Base-by-base conservation (phyloP, 108 stramenopile genomes). In the Aurantiochytrium sp. region DNA sequence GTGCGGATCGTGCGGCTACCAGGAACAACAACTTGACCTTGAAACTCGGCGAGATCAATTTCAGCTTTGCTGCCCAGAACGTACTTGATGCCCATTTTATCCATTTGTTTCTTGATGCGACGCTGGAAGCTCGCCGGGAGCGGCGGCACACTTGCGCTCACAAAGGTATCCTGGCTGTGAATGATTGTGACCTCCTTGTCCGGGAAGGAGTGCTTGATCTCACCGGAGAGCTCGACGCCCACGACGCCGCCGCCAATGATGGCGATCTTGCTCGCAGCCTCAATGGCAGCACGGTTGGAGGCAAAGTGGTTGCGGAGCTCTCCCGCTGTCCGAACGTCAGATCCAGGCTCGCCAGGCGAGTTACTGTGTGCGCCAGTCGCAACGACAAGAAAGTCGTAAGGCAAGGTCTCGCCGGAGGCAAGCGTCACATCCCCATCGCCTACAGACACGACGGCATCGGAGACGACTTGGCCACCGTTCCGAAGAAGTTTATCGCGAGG, bases 201-300 rank as follows among this genome's bases (percentile, higher is more conserved):
- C 10, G 92, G 92, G 35, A 88, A 43, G 14, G 60, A 64, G 44
- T 87, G 89, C 87, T 35, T 88, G 87, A 92, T 92, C 49, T 92
- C 92, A 4, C 91, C 91, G 14, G 91, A 89, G 16, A 88, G 55
- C 88, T 92, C 92, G 49, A 92, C 91, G 69, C 92, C 91, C 44
- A 91, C 71, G 44, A 91, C 76, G n/a, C 92, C 92, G 19, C 92
- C 92, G 18, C 92, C 92, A 16, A 92, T 58, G 59, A 92, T 35
- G 43, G 91, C 73, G 51, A 92, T 91, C 89, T 88, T 64, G 4
- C 42, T 5, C 42, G 91, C 90, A 21, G 49, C 89, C 49, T 60
- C 51, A 29, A 91, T 42, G n/a, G 89, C 83, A 4, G 28, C 57
- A 2, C 5, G 12, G 16, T 16, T 57, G 1, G 16, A 10, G n/a